phyloP scores from a whole-genome alignment of 2,329 filamentous ascomycete species.

The Monosporascus sp. region DNA sequence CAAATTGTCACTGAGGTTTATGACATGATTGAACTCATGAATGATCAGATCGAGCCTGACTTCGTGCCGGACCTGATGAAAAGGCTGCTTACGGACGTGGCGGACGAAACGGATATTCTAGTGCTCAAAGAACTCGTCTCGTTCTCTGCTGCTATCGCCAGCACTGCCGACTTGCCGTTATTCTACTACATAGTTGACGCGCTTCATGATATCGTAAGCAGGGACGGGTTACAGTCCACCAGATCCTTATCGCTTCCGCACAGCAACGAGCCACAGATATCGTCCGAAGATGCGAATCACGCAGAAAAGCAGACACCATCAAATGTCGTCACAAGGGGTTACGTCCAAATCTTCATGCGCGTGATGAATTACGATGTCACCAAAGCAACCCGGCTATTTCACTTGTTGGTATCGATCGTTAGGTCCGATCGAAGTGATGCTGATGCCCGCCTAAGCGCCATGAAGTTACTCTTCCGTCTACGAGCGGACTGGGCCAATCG shows the following conservation, averaged over 20 bases:
- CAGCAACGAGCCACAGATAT: constrained; percentile 14
- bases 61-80: constrained; percentile 54
- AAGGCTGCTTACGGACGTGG: constrained; percentile 55
- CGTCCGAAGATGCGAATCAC: constrained; percentile 21
- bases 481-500: constrained; percentile 76
- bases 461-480: constrained; percentile 76
- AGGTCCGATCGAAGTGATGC: constrained; percentile 54
- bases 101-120: constrained; percentile 56
- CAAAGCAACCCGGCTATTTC: constrained; percentile 60
- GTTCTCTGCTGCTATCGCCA: constrained; percentile 60
- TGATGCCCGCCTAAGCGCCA: constrained; percentile 66
- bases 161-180: constrained; percentile 50
- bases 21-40: constrained; percentile 52
- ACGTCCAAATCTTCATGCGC: constrained; percentile 71
- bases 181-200: constrained; percentile 55
- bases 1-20: constrained; percentile 55
- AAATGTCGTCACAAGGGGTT: constrained; percentile 65
- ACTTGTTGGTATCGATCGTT: constrained; percentile 58
- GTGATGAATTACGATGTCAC: constrained; percentile 60
- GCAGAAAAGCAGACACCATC: constrained; percentile 47
- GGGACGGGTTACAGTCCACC: constrained; percentile 41
- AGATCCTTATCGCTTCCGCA: constrained; percentile 23
- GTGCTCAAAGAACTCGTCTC: constrained; percentile 61
- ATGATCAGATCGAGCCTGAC: constrained; percentile 52
- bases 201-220: constrained; percentile 44